Evolutionary conservation across 352 stramenopile species (phyloP).

Genomic region (Globisporangium alternatum): DNA sequence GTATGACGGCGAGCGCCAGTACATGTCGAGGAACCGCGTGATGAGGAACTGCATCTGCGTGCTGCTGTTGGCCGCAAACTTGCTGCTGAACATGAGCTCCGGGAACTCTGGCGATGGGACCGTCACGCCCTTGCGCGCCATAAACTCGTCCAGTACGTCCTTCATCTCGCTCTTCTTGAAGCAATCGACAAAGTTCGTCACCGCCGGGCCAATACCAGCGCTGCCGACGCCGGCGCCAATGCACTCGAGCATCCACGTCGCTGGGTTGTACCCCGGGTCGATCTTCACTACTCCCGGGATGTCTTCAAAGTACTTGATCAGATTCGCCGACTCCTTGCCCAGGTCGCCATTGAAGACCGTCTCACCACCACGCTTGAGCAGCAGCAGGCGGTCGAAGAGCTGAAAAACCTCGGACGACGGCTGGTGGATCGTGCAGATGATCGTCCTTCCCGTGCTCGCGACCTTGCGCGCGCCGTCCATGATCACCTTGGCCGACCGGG

Average conservation of each 20-base stretch:
- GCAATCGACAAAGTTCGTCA: background rate
- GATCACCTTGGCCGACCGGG: constrained; percentile 79
- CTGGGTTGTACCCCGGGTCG: constrained; percentile 48
- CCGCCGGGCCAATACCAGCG: background rate
- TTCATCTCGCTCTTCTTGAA: background rate
- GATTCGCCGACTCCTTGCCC: background rate
- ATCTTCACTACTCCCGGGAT: background rate
- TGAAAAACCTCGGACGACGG: too few relatives aligned
- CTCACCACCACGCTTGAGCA: constrained; percentile 51
- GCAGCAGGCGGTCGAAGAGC: constrained; percentile 73
- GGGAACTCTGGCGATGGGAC: background rate
- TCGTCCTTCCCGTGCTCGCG: constrained; percentile 19
- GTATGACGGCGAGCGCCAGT: background rate
- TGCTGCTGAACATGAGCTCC: background rate
- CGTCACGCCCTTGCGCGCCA: background rate
- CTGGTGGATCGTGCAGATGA: too few relatives aligned
- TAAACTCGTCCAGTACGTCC: background rate
- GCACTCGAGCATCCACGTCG: constrained; percentile 23
- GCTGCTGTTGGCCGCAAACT: background rate
- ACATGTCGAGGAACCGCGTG: background rate
- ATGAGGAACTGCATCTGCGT: background rate
- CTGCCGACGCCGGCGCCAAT: constrained; percentile 23
- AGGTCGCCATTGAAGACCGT: constrained; percentile 10
- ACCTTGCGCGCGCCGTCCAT: constrained; percentile 89
- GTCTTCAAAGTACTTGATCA: background rate